Evolutionary conservation across 345 rosid genomes (phyloP).

Genomic region (Heritiera fomes): DNA sequence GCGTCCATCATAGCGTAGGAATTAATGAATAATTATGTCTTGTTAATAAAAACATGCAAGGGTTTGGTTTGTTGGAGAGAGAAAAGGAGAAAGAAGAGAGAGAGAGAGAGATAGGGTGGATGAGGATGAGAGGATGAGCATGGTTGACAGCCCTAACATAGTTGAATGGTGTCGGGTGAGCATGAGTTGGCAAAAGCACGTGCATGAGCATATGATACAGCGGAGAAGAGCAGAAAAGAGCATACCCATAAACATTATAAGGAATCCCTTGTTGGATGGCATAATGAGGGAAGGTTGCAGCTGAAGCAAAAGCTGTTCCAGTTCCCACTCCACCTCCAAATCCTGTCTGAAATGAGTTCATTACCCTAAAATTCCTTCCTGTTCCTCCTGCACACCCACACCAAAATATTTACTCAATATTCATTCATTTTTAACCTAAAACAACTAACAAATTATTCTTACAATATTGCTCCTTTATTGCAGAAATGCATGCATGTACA

Average conservation of each 20-base stretch:
- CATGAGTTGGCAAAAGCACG: slow-evolving; percentile 58
- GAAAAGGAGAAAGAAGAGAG: not conserved
- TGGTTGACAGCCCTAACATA: slow-evolving; percentile 27
- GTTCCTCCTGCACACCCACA: slow-evolving; percentile 32
- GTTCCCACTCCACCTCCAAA: slow-evolving; percentile 52
- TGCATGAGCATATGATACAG: slow-evolving; percentile 30
- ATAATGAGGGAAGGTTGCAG: slow-evolving; percentile 85
- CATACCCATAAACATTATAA: slow-evolving; percentile 72
- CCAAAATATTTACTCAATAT: not conserved
- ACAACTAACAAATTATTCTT: not conserved
- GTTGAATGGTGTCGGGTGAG: slow-evolving; percentile 22
- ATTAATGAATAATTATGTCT: not conserved
- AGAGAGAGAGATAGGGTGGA: not conserved
- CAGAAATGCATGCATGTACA: not conserved
- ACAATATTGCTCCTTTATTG: not conserved
- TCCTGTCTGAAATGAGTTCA: slow-evolving; percentile 73
- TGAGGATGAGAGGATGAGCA: slow-evolving; percentile 17
- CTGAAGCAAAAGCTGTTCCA: slow-evolving; percentile 64
- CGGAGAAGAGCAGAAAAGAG: slow-evolving; percentile 16
- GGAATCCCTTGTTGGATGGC: slow-evolving; percentile 82
- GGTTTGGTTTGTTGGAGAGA: not conserved
- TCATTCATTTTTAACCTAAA: not conserved
- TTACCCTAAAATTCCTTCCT: slow-evolving; percentile 69
- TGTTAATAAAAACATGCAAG: not conserved
- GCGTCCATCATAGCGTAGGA: not conserved